A percentile compares a stretch with the other conserved stretches of the same genome.
phyloP scores from a whole-genome alignment of 2,329 filamentous ascomycete species.

The Lachnellula occidentalis region DNA sequence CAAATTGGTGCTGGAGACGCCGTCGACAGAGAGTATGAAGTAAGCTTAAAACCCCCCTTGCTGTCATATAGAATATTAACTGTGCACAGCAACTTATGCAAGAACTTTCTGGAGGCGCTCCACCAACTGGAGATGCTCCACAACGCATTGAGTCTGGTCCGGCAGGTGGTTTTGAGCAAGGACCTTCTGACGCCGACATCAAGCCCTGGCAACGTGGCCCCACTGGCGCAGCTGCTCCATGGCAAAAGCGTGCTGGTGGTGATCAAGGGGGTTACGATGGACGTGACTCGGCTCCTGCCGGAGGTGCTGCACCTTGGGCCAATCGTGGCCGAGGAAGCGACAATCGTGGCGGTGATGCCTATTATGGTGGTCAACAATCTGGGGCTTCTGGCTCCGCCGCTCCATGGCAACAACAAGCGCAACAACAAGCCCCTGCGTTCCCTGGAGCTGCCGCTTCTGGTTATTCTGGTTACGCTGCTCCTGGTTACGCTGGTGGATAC shows the following conservation, averaged over 20 bases:
- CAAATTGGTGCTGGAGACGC: constrained; percentile 71
- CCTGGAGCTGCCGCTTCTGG: constrained; percentile 40
- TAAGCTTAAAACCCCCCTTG: constrained; percentile 39
- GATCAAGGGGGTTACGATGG: constrained; percentile 37
- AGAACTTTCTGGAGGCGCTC: constrained; percentile 75
- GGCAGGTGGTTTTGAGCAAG: constrained; percentile 49
- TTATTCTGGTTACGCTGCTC: constrained; percentile 49
- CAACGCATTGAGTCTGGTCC: constrained; percentile 85
- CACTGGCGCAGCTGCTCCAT: constrained; percentile 78
- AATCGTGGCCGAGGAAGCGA: constrained; percentile 43
- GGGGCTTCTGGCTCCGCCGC: constrained; percentile 40
- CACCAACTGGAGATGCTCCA: constrained; percentile 54
- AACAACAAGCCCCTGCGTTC: constrained; percentile 37
- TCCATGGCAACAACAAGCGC: constrained; percentile 39
- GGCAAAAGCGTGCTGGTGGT: constrained; percentile 47
- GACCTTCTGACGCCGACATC: constrained; percentile 44
- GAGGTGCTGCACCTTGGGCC: constrained; percentile 55
- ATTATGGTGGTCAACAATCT: constrained; percentile 43
- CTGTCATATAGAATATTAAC: constrained; percentile 17
- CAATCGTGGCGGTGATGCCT: constrained; percentile 41
- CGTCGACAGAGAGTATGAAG: constrained; percentile 92
- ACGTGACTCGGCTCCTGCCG: constrained; percentile 30
- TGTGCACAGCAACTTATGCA: constrained; percentile 84
- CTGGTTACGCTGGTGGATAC: constrained; percentile 36
- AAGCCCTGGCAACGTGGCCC: constrained; percentile 89